A percentile compares a stretch with the other conserved stretches of the same genome.
phyloP scores from a whole-genome alignment of 2,329 filamentous ascomycete genomes.

The Botrytis hyacinthi region DNA sequence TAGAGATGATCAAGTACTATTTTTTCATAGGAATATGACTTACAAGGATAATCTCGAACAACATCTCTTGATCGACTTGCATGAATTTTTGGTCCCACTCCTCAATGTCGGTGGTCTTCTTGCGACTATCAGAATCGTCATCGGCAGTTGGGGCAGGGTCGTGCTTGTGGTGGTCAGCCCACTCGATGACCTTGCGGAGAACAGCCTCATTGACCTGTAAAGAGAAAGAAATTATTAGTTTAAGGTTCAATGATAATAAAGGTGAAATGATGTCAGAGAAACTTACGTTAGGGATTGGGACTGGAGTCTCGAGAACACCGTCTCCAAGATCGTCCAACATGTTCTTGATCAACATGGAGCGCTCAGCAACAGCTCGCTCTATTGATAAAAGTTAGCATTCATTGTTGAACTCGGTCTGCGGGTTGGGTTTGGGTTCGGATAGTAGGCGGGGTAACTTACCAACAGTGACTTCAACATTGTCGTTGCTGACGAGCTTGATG shows the following conservation, averaged over 20 bases:
- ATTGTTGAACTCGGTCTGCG: constrained; percentile 22
- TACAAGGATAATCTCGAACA: constrained; percentile 98
- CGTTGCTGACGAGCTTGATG: constrained; percentile 51
- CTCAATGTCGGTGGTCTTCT: constrained; percentile 98
- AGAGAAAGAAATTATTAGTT: constrained; percentile 21
- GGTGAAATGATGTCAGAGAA: not conserved
- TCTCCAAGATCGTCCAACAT: constrained; percentile 92
- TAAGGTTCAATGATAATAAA: constrained; percentile 14
- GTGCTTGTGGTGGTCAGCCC: constrained; percentile 92
- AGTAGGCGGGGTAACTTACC: constrained; percentile 43
- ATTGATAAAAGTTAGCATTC: constrained; percentile 37
- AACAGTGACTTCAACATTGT: constrained; percentile 48
- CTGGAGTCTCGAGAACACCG: constrained; percentile 47
- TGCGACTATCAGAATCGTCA: constrained; percentile 88
- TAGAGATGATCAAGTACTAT: not conserved
- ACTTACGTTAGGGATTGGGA: constrained; percentile 81
- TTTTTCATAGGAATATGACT: constrained; percentile 39
- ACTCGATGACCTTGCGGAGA: constrained; percentile 93
- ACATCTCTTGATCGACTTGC: constrained; percentile 99
- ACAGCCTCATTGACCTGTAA: constrained; percentile 84
- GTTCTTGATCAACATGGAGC: constrained; percentile 96
- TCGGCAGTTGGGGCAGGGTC: constrained; percentile 81
- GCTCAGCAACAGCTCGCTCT: constrained; percentile 82
- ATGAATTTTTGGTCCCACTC: constrained; percentile 99
- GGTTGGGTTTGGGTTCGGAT: not conserved